These are phyloP conservation scores for Drosera spatulata DNA, from an alignment of 179 eudicot genomes.

Conservation along the genomic window DNA sequence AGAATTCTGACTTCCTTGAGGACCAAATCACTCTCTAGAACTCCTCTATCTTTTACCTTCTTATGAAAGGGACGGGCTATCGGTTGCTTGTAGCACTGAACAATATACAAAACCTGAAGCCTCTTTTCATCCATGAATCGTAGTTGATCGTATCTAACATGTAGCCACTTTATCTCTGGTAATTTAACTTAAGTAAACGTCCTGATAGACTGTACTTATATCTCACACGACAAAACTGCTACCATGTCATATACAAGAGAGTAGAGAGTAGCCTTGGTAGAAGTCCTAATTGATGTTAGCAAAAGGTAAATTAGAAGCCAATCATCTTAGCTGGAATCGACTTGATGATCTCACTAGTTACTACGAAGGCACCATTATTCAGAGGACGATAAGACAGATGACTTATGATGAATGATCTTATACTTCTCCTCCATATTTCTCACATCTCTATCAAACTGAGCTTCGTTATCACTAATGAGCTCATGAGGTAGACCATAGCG, in stretches of 20 bases:
- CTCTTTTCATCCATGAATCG: background rate
- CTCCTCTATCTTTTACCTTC: background rate
- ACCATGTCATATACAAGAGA: conserved; percentile 5
- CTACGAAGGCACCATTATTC: background rate
- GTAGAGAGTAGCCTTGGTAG: too few relatives aligned
- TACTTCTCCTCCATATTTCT: background rate
- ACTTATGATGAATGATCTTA: background rate
- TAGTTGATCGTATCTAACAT: background rate
- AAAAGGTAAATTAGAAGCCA: background rate
- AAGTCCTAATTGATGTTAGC: background rate
- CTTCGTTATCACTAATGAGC: background rate
- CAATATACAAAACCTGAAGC: background rate
- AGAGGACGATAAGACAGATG: background rate
- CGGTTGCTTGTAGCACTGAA: background rate
- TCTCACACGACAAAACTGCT: background rate
- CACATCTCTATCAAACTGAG: background rate
- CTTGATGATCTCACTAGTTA: conserved; percentile 3
- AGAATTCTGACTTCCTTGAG: background rate
- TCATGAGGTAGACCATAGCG: background rate
- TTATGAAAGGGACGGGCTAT: background rate
- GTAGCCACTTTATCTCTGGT: background rate
- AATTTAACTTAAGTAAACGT: background rate
- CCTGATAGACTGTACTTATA: background rate
- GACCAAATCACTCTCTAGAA: background rate
- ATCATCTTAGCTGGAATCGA: background rate